Conservation (phyloP, 202 grass and related monocot genomes). For the Panicum hallii region DNA sequence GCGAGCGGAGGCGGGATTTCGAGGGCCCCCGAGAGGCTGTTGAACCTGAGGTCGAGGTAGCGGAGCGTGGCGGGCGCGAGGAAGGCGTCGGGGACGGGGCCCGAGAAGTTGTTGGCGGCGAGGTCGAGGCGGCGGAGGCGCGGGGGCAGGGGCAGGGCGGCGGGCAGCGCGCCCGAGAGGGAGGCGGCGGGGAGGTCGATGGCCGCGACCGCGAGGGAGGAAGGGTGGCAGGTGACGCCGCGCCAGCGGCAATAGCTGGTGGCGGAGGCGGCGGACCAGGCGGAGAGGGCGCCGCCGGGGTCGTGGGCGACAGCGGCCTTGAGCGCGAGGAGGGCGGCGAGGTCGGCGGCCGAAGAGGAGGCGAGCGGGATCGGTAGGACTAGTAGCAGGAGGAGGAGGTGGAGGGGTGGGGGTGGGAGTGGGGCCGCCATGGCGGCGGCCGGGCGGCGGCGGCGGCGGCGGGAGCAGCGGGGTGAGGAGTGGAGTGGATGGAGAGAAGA, state of each 20-base stretch:
- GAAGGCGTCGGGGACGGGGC: constrained; percentile 55
- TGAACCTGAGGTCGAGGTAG: constrained; percentile 57
- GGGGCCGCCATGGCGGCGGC: constrained; percentile 28
- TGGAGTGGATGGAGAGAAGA: not conserved
- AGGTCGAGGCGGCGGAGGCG: constrained; percentile 63
- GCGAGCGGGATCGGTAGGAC: constrained; percentile 11
- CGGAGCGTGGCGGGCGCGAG: constrained; percentile 51
- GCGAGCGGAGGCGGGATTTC: constrained; percentile 18
- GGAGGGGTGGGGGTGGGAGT: not conserved
- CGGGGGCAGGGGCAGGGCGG: constrained; percentile 39
- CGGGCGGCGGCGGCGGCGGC: not conserved
- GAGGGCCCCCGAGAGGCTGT: constrained; percentile 50
- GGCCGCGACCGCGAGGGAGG: constrained; percentile 36
- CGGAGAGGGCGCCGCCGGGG: constrained; percentile 46
- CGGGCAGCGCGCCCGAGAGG: constrained; percentile 53
- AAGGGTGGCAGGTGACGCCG: constrained; percentile 58
- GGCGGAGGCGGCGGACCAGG: constrained; percentile 42
- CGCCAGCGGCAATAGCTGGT: constrained; percentile 56
- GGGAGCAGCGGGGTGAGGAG: not conserved
- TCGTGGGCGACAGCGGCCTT: constrained; percentile 57
- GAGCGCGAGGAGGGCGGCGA: constrained; percentile 53
- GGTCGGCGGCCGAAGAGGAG: constrained; percentile 32
- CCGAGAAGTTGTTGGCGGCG: constrained; percentile 65
- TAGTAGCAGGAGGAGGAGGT: constrained; percentile 30
- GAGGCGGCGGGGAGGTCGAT: constrained; percentile 45